Base-by-base conservation (phyloP, 192 early-diverging fungal species). In the Backusella psychrophila region DNA sequence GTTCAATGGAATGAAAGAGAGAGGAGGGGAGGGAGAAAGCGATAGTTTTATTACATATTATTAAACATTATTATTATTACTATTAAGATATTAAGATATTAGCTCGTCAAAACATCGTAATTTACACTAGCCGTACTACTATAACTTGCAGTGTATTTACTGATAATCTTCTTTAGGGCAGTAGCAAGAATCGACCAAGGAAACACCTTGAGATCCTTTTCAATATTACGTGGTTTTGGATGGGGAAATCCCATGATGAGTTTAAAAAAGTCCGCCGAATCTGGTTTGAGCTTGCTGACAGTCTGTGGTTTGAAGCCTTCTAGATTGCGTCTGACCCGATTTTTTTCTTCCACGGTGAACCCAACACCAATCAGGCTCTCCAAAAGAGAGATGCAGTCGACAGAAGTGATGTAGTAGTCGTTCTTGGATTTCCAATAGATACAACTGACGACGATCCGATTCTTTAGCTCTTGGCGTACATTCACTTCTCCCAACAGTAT, bases 161-260 rank as follows among this genome's bases (percentile, higher is more conserved):
- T 83, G 21, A 93, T 88, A 75, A 95, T 93, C 74, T 95, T 95
- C 70, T 91, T 88, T 49, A 94, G 80, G 0, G 90, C 93, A 29
- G 85, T 78, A 7, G 86, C 79, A 12, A 95, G 81, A 1, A 89
- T 85, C 69, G 87, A 85, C 94, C 94, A 95, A 8, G 88, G 86
- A 77, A 92, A 95, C 2, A 95, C 92, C 78, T 95, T 95, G 86
- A 95, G 88, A 73, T 95, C 93, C 81, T 95, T 95, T 83, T 93
- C 93, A 72, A 93, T 94, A 81, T 94, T 94, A 53, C 94, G 85
- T 31, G 94, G 94, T 84, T 90, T 92, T 68, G 94, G 93, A 75
- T 90, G 89, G 7, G 89, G 87, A 77, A 90, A 95, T 19, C 85
- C 84, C 94, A 95, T 95, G 78, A 95, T 92, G 71, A 89, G 79